Conservation (phyloP, 257 asterid genomes). For the Henckelia pumila region DNA sequence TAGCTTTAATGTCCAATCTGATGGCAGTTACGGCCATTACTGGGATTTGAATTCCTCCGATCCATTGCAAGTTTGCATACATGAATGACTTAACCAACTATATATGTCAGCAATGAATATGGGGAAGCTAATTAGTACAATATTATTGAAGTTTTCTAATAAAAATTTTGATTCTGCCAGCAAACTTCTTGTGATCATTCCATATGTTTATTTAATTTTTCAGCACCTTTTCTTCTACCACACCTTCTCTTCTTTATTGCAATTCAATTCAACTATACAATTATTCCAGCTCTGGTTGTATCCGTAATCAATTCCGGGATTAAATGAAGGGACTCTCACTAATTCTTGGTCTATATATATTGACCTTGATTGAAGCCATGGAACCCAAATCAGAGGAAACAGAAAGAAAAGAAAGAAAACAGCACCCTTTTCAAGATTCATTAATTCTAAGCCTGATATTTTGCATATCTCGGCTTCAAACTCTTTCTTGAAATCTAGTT, state of each 20-base stretch:
- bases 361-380: slow-evolving; percentile 11
- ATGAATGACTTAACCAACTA: slow-evolving; percentile 37
- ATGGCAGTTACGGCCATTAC: slow-evolving; percentile 44
- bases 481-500: slow-evolving; percentile 15
- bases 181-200: slow-evolving; percentile 47
- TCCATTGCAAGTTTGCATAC: slow-evolving; percentile 7
- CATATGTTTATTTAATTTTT: slow-evolving; percentile 35
- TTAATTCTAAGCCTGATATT: not conserved
- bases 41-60: slow-evolving; percentile 36
- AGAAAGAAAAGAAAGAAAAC: not conserved
- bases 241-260: slow-evolving; percentile 31
- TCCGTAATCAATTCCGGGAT: slow-evolving; percentile 30
- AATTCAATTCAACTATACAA: slow-evolving; percentile 28
- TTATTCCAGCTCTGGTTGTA: slow-evolving; percentile 23
- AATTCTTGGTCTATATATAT: slow-evolving; percentile 29
- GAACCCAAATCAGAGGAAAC: slow-evolving; percentile 22
- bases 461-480: slow-evolving; percentile 15
- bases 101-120: slow-evolving; percentile 45
- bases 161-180: slow-evolving; percentile 31
- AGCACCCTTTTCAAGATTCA: slow-evolving; percentile 12
- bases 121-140: slow-evolving; percentile 26
- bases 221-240: slow-evolving; percentile 28
- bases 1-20: slow-evolving; percentile 30
- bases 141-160: slow-evolving; percentile 30
- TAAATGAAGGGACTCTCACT: slow-evolving; percentile 29